Conservation (phyloP, 305 asterid genomes). For the Fraxinus floribunda region DNA sequence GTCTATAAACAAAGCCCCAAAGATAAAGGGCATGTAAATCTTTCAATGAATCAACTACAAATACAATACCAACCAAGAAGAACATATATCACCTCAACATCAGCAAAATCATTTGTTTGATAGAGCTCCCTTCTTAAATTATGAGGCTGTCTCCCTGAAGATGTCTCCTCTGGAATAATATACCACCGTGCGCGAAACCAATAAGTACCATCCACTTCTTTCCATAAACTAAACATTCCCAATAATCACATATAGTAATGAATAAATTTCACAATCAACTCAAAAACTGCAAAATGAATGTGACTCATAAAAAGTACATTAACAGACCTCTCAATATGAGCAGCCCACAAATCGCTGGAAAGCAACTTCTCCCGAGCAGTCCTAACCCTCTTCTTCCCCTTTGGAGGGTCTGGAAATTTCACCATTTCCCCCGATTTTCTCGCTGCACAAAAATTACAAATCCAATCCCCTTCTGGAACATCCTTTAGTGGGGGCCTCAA, state of each 20-base stretch:
- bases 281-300: not conserved
- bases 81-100: constrained; percentile 60
- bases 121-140: constrained; percentile 91
- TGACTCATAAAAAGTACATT: not conserved
- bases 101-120: constrained; percentile 71
- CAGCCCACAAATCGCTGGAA: constrained; percentile 93
- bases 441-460: constrained; percentile 64
- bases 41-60: constrained; percentile 11
- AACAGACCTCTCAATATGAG: constrained; percentile 67
- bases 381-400: constrained; percentile 71
- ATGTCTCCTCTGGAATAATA: constrained; percentile 86
- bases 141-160: constrained; percentile 87
- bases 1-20: not conserved
- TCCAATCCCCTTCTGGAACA: constrained; percentile 97
- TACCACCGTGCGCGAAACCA: constrained; percentile 86
- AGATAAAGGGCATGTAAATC: not conserved
- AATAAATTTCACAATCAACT: not conserved
- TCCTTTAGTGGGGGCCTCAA: constrained; percentile 70
- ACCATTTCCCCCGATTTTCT: constrained; percentile 50
- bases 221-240: constrained; percentile 68
- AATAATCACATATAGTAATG: constrained; percentile 14
- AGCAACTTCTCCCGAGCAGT: constrained; percentile 86
- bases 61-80: not conserved
- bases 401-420: constrained; percentile 57
- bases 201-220: constrained; percentile 79